Evolutionary conservation across 192 early-diverging fungal genomes (phyloP).

Genomic region (Entomortierella beljakovae): DNA sequence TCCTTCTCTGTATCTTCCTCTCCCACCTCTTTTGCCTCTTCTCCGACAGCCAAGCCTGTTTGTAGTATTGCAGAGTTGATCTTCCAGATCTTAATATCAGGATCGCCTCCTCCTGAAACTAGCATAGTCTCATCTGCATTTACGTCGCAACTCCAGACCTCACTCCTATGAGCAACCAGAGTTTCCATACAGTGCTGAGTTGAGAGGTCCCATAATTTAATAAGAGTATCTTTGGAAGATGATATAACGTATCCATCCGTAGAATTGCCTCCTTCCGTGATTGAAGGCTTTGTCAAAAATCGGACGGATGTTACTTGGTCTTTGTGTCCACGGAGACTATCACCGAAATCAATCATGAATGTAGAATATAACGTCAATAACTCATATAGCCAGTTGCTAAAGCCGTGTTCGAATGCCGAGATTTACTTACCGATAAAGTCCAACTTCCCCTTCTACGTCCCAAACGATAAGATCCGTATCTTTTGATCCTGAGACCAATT

Average conservation of each 20-base stretch:
- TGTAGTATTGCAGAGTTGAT: conserved; percentile 72
- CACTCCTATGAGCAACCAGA: conserved; percentile 90
- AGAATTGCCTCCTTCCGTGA: conserved; percentile 58
- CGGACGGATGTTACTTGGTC: conserved; percentile 88
- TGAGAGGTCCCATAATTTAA: conserved; percentile 97
- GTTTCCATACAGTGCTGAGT: conserved; percentile 96
- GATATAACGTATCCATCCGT: conserved; percentile 81
- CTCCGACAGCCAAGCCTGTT: conserved; percentile 64
- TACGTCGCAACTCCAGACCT: conserved; percentile 91
- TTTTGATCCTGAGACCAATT: conserved; percentile 89
- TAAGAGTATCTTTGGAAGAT: conserved; percentile 94
- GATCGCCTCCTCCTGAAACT: conserved; percentile 89
- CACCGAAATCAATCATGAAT: no score
- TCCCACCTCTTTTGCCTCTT: conserved; percentile 55
- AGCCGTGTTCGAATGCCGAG: no score
- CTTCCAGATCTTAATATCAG: conserved; percentile 89
- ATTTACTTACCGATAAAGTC: conserved; percentile 70
- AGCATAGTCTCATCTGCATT: conserved; percentile 72
- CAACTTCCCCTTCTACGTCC: conserved; percentile 93
- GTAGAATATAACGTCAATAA: no score
- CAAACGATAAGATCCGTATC: conserved; percentile 97
- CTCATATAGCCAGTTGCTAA: no score
- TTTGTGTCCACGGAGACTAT: conserved; percentile 91
- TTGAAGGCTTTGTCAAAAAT: conserved; percentile 64
- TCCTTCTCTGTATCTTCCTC: conserved; percentile 44